Evolutionary conservation across 73 alveolate species (phyloP).

Genomic region (Breviolum minutum): DNA sequence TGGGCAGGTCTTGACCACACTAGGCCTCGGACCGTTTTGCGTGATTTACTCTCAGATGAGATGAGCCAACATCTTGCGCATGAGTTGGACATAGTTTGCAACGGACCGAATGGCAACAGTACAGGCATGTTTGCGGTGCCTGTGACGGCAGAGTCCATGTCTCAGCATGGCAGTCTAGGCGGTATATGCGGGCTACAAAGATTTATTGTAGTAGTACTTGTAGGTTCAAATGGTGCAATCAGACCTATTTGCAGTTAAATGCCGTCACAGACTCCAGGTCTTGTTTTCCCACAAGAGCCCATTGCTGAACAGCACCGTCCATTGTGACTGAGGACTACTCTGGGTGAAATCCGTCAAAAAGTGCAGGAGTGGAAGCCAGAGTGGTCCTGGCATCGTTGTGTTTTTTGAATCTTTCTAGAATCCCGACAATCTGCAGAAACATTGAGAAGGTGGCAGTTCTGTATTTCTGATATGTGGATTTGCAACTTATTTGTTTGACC

Average conservation of each 20-base stretch:
- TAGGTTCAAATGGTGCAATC: no score
- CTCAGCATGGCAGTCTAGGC: neutral
- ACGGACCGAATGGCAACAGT: no score
- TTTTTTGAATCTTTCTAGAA: neutral
- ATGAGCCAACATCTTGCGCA: neutral
- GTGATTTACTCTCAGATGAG: neutral
- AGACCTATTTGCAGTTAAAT: no score
- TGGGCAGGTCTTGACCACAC: slow-evolving; percentile 63
- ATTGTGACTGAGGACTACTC: slow-evolving; percentile 38
- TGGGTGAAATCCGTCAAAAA: slow-evolving; percentile 92
- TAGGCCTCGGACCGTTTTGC: neutral
- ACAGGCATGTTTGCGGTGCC: slow-evolving; percentile 93
- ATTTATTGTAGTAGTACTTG: no score
- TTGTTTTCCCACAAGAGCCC: no score
- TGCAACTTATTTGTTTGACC: neutral
- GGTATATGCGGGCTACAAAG: no score
- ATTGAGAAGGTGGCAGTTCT: neutral
- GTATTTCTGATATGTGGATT: neutral
- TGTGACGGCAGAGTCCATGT: slow-evolving; percentile 46
- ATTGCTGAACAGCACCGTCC: neutral
- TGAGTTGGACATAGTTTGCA: no score
- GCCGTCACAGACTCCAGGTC: no score
- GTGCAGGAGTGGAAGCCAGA: slow-evolving; percentile 95
- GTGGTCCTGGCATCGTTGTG: slow-evolving; percentile 4
- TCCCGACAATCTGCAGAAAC: neutral